Base-by-base conservation (phyloP, 495 filamentous ascomycete genomes). In the Aspergillus asperescens region DNA sequence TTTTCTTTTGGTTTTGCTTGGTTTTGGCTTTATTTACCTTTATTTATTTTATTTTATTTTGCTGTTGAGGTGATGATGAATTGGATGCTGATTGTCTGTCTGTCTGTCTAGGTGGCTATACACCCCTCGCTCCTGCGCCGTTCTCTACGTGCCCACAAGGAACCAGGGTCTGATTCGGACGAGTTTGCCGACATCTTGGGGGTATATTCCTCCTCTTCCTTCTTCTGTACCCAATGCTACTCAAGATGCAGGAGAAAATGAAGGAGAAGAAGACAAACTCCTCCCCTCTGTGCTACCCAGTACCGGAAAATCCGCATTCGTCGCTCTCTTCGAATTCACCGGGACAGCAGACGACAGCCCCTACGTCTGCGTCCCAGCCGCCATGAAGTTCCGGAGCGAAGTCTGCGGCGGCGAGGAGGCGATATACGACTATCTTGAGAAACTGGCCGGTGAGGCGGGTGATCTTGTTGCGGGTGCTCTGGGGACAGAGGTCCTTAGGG, bases 111-210 rank as follows among this genome's bases (percentile, higher is more conserved):
- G 79, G 74, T 97, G 92, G 92, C 79, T 96, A 13, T 87, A 82
- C 59, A 81, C 82, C 9, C 92, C 90, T n/a, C 81, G 92, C 35
- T 83, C 82, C 22, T 88, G 82, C 58, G 89, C 90, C 2, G 74
- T 90, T 1, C 79, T 96, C 42, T 87, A 95, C 63, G 88, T 94
- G 1, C 83, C 88, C 0, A 48, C 69, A 8, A 75, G 81, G 10
- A 85, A 94, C 61, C 92, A 95, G 60, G 69, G 69, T 19, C 62
- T 91, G 18, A 80, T 96, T 16, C 82, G 88, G 10, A 81, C 82
- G 8, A 85, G 85, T 0, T 54, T 95, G 25, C 90, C 92, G 9
- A 96, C 77, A 2, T 81, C 78, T 18, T 79, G 78, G 62, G 79
- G 78, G 15, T 81, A 73, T 54, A 77, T 76, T 28, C 68, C 76